Evolutionary conservation across 345 rosid genomes (phyloP).

Genomic region (Bruguiera gymnorhiza): DNA sequence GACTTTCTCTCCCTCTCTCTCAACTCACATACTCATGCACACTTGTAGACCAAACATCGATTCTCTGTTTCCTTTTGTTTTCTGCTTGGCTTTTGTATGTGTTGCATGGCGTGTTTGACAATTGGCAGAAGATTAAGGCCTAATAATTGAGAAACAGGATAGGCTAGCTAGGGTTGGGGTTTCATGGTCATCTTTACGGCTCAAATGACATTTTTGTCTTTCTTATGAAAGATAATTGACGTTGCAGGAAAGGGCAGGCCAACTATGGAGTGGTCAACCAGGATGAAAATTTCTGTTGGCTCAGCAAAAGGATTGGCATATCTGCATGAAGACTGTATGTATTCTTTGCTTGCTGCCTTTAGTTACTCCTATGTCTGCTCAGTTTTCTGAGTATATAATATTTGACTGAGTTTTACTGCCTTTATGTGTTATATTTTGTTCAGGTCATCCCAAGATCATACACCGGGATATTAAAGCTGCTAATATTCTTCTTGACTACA

Average conservation of each 20-base stretch:
- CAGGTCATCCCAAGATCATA: conserved; percentile 33
- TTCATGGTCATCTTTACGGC: conserved; percentile 4
- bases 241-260: conserved; percentile 56
- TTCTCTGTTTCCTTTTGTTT: too few relatives aligned
- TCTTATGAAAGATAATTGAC: conserved; percentile 10
- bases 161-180: neutral
- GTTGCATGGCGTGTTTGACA: too few relatives aligned
- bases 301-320: conserved; percentile 26
- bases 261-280: conserved; percentile 19
- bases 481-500: conserved; percentile 29
- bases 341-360: neutral
- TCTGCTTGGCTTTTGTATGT: too few relatives aligned
- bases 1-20: too few relatives aligned
- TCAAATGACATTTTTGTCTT: conserved; percentile 11
- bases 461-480: conserved; percentile 31
- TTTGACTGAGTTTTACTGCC: neutral
- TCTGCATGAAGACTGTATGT: conserved; percentile 29
- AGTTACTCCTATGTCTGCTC: neutral
- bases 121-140: neutral
- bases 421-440: neutral
- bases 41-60: too few relatives aligned
- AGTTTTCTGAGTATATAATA: neutral
- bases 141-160: neutral
- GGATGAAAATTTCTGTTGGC: conserved; percentile 21
- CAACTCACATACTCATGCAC: too few relatives aligned